Base-by-base conservation (phyloP, 2,329 filamentous ascomycete genomes). In the Arachnomyces sp. region DNA sequence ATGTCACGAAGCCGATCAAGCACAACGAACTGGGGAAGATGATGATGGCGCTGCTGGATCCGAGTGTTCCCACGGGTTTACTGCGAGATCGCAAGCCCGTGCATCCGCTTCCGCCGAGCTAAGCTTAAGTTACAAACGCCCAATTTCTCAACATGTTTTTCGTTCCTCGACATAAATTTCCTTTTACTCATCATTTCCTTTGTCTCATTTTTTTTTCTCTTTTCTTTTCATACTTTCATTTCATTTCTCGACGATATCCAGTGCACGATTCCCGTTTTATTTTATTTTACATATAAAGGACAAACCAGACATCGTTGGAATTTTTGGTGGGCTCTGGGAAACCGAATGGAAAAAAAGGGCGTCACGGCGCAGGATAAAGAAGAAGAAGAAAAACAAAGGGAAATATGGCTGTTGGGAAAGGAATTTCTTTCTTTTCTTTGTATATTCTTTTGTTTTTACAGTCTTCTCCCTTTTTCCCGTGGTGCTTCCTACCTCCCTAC, bases 1-100 rank as follows among this genome's bases (percentile, higher is more conserved):
- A 71, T 47, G 60, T 70, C 39, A 71, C 68, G 28, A 71, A 71
- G 44, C 68, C 68, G 17, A 69, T 71, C 46, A 68, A 68, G 44
- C 68, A 69, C 47, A 70, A 69, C 43, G 65, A 68, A 50, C 48
- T 71, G 13, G 68, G 67, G 17, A 66, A 63, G 44, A 68, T 69
- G 66, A 68, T 71, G 65, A 69, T 71, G 62, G 65, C 57, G 21
- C 54, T 71, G 39, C 57, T 71, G 11, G 66, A 69, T 40, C 60
- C 63, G 18, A 60, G 54, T 32, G 53, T 60, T 38, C 66, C 67
- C 37, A 57, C 65, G 35, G 53, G 63, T 46, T 58, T 69, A 38
- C 55, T 69, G 43, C 57, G 62, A 46, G 65, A 68, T 43, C 65
- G 65, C 31, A 54, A 44, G 39, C 33, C 15, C 17, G 36, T 31